Evolutionary conservation across 208 protist genomes (phyloP).

Genomic region (Angomonas desouzai): DNA sequence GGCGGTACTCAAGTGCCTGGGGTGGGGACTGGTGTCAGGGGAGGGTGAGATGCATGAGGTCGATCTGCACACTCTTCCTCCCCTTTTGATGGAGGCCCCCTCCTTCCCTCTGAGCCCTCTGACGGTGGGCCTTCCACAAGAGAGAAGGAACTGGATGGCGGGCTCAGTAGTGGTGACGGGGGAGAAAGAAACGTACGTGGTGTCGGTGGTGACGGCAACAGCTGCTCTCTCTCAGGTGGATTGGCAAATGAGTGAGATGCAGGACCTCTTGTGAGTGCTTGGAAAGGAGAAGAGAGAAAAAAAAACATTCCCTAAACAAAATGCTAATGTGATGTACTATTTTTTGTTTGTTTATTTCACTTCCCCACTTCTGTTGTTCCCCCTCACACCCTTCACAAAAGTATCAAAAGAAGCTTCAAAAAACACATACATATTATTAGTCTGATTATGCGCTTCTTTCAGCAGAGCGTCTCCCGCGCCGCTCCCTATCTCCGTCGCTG

Average conservation of each 20-base stretch:
- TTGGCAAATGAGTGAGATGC: too few species aligned
- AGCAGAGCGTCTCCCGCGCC: not conserved
- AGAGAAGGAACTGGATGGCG: conserved; percentile 8
- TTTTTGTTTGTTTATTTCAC: too few species aligned
- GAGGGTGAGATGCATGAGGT: conserved; percentile 15
- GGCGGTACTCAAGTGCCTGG: conserved; percentile 30
- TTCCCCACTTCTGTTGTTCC: too few species aligned
- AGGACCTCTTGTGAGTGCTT: too few species aligned
- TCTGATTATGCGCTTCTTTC: conserved; percentile 16
- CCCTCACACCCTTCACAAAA: not conserved
- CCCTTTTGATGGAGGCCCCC: not conserved
- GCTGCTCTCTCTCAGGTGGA: too few species aligned
- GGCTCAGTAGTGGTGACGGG: not conserved
- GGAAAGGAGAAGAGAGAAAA: too few species aligned
- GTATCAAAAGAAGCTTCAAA: not conserved
- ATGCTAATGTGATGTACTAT: too few species aligned
- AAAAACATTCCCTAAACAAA: too few species aligned
- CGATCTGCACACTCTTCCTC: not conserved
- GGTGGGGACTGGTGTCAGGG: conserved; percentile 24
- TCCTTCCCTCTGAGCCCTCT: not conserved
- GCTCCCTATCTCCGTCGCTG: not conserved
- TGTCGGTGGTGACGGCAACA: conserved; percentile 1
- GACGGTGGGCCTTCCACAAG: conserved; percentile 13
- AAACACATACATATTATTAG: conserved; percentile 14
- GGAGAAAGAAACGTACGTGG: not conserved